Conservation (phyloP, 1,139 yeast species). For the Hemisphaericaspora xylofermentans region DNA sequence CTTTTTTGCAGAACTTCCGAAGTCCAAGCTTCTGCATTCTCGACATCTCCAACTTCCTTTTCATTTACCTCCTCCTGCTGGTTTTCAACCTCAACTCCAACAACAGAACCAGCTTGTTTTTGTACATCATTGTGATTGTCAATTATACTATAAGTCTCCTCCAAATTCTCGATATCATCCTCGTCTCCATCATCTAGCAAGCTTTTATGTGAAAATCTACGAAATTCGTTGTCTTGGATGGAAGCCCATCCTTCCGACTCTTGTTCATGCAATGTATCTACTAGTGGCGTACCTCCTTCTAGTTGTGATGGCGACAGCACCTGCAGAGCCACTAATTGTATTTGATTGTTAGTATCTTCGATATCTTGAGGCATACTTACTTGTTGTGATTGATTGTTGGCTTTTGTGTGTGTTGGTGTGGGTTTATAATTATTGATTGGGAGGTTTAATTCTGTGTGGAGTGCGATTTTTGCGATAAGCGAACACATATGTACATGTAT, state of each 20-base stretch:
- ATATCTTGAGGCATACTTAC: not conserved
- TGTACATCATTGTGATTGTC: slow-evolving; percentile 1
- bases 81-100: not conserved
- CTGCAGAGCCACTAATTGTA: not conserved
- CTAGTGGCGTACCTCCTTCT: not conserved
- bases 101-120: not conserved
- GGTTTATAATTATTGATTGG: no score
- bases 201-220: slow-evolving; percentile 1
- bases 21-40: slow-evolving; percentile 1
- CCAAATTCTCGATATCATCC: slow-evolving; percentile 7
- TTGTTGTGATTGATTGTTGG: not conserved
- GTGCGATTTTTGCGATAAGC: no score
- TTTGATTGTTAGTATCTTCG: not conserved
- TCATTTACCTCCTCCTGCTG: slow-evolving; percentile 1
- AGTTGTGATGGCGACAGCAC: not conserved
- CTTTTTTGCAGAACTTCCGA: not conserved
- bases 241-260: not conserved
- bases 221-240: not conserved
- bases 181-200: slow-evolving; percentile 5
- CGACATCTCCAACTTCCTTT: not conserved
- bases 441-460: no score
- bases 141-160: not conserved
- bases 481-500: no score
- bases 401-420: not conserved
- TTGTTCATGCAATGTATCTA: not conserved